phyloP scores from a whole-genome alignment of 148 eudicot genomes.

The Rhododendron molle region DNA sequence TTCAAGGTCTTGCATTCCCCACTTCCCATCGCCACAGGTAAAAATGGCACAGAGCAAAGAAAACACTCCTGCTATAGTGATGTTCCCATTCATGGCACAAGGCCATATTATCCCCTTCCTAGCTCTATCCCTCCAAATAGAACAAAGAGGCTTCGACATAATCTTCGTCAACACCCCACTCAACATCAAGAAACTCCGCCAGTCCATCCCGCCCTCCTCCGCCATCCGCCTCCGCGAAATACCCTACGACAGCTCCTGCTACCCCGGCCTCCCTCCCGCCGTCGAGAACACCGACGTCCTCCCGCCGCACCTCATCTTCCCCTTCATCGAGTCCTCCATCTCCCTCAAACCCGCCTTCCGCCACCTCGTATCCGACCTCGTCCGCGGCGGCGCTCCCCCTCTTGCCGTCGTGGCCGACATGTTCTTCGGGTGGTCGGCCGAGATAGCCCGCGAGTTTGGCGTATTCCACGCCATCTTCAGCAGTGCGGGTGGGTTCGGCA shows the following conservation, averaged over 20 bases:
- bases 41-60: constrained; percentile 24
- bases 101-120: constrained; percentile 64
- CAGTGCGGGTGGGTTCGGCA: constrained; percentile 37
- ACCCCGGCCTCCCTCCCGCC: constrained; percentile 31
- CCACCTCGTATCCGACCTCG: constrained; percentile 20
- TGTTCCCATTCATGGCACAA: constrained; percentile 71
- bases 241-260: constrained; percentile 31
- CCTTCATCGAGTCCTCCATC: constrained; percentile 27
- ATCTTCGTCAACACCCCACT: constrained; percentile 50
- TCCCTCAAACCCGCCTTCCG: constrained; percentile 31
- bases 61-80: constrained; percentile 12
- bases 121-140: constrained; percentile 35
- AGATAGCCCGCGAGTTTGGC: constrained; percentile 32
- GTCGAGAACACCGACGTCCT: constrained; percentile 34
- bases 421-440: constrained; percentile 42
- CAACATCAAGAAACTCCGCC: constrained; percentile 38
- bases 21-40: no score
- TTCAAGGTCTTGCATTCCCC: neutral
- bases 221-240: constrained; percentile 30
- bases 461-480: constrained; percentile 35
- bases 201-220: constrained; percentile 23
- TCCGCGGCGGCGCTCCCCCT: constrained; percentile 24
- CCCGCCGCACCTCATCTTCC: constrained; percentile 26
- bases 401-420: constrained; percentile 47
- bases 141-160: constrained; percentile 31